Conservation (phyloP, 805 yeast genomes). For the Phaffomyces thermotolerans region DNA sequence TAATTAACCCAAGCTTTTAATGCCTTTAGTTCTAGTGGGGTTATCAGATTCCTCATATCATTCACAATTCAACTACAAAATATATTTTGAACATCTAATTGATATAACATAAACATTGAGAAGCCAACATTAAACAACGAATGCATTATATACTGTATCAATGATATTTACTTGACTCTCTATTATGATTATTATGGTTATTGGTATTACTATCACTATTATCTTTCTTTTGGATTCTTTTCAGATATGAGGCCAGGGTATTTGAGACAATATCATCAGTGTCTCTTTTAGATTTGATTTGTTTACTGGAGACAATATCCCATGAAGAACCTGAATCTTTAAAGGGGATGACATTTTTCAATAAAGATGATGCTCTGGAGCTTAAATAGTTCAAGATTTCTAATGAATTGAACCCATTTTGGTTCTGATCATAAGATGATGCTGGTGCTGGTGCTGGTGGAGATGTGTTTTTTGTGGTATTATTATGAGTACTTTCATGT, state of each 20-base stretch:
- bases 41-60: no score
- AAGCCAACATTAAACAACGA: no score
- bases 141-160: no score
- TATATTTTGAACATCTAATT: no score
- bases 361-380: neutral
- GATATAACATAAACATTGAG: no score
- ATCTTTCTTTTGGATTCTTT: conserved; percentile 1
- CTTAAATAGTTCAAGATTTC: conserved; percentile 1
- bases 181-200: neutral
- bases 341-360: neutral
- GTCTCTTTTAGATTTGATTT: neutral
- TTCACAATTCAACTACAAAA: no score
- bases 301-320: conserved; percentile 2
- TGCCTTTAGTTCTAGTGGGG: no score
- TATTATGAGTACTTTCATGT: no score
- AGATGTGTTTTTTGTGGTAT: no score
- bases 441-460: no score
- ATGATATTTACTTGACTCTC: neutral
- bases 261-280: conserved; percentile 3
- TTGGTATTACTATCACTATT: neutral
- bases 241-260: conserved; percentile 1
- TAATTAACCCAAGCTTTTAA: no score
- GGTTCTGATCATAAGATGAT: neutral
- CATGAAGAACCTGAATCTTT: conserved; percentile 8
- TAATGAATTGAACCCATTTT: conserved; percentile 2